phyloP scores from a whole-genome alignment of 2,329 filamentous ascomycete genomes.

The Aspergillus pseudoviridinutans region DNA sequence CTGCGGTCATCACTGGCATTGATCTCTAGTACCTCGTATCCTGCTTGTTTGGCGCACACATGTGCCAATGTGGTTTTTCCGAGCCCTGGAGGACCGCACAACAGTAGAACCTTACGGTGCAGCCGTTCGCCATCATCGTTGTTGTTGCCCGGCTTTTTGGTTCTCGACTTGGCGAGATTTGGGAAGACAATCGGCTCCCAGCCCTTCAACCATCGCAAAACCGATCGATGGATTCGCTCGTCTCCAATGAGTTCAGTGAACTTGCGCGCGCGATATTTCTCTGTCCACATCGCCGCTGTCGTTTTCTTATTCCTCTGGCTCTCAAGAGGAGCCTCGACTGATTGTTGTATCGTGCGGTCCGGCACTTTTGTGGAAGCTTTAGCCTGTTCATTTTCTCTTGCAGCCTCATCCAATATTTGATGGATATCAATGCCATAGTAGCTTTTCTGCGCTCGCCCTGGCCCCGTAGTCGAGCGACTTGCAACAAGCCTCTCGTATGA shows the following conservation, averaged over 20 bases:
- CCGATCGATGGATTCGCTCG: conserved; percentile 84
- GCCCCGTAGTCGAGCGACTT: conserved; percentile 46
- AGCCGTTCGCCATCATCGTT: conserved; percentile 63
- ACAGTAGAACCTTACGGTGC: conserved; percentile 81
- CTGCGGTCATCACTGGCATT: conserved; percentile 97
- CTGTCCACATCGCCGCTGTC: conserved; percentile 70
- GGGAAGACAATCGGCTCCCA: conserved; percentile 96
- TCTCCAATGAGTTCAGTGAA: conserved; percentile 95
- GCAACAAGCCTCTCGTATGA: conserved; percentile 55
- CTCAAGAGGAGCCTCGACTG: conserved; percentile 26
- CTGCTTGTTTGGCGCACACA: conserved; percentile 90
- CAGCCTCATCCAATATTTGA: conserved; percentile 68
- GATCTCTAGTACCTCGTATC: conserved; percentile 95
- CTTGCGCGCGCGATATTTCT: conserved; percentile 89
- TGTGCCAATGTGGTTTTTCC: conserved; percentile 96
- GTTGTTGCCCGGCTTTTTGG: conserved; percentile 41
- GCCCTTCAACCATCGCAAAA: conserved; percentile 86
- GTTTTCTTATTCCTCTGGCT: conserved; percentile 27
- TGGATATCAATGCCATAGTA: conserved; percentile 96
- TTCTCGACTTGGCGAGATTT: conserved; percentile 60
- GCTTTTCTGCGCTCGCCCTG: conserved; percentile 55
- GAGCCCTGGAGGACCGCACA: conserved; percentile 87
- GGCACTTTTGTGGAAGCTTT: conserved; percentile 18
- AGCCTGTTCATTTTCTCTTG: conserved; percentile 52
- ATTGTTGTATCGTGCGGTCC: conserved; percentile 23